Percentiles rank a stretch among this genome's conserved stretches.
phyloP scores from a whole-genome alignment of 179 eudicot genomes.

The Kewa caespitosa region DNA sequence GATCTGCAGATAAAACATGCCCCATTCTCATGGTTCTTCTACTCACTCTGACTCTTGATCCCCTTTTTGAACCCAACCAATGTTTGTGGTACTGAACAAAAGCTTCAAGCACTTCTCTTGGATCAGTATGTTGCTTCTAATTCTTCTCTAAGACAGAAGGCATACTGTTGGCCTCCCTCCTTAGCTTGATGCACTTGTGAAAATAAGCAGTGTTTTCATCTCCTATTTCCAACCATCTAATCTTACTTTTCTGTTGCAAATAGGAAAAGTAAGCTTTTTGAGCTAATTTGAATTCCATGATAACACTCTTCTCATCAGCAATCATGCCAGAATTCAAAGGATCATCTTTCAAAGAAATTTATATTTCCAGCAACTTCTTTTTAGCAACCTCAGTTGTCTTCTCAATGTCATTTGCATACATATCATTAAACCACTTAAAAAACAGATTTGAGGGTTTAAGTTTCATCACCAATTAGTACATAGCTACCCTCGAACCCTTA shows the following conservation, averaged over 20 bases:
- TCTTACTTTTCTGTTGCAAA: not conserved
- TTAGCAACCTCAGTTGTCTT: not conserved
- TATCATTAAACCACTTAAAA: not conserved
- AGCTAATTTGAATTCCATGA: not conserved
- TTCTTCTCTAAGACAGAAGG: not conserved
- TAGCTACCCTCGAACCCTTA: not conserved
- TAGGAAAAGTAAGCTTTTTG: not conserved
- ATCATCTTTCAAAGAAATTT: no score
- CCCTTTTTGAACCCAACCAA: no score
- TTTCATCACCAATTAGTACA: not conserved
- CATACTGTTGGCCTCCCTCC: not conserved
- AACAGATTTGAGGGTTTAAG: not conserved
- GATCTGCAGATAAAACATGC: no score
- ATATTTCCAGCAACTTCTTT: no score
- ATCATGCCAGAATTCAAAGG: not conserved
- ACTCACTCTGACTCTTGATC: no score
- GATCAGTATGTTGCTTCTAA: not conserved
- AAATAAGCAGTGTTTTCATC: not conserved
- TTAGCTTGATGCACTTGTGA: not conserved
- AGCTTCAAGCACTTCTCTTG: not conserved
- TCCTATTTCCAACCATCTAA: not conserved
- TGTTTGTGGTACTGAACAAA: not conserved
- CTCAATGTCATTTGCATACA: not conserved
- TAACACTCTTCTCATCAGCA: not conserved
- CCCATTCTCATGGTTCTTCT: no score